Percentiles rank a stretch among this genome's conserved stretches.
These are phyloP conservation scores for Fomitopsis palustris DNA, from an alignment of 1,284 basidiomycete species.

Conservation along the genomic window DNA sequence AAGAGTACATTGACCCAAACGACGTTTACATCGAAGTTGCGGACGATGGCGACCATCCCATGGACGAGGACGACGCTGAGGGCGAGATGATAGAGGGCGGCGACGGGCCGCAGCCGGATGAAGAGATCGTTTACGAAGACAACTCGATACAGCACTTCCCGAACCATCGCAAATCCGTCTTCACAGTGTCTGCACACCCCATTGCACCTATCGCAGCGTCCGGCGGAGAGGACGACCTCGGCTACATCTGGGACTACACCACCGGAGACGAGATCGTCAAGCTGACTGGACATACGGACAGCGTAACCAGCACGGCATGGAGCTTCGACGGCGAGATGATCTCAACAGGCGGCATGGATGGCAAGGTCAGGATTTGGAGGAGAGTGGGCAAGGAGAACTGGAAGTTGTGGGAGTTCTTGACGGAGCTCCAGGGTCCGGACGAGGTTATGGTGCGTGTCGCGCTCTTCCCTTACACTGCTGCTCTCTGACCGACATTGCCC, in stretches of 20 bases:
- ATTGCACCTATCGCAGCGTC: conserved; percentile 83
- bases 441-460: conserved; percentile 82
- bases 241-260: conserved; percentile 91
- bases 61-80: conserved; percentile 73
- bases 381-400: conserved; percentile 73
- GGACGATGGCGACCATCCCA: conserved; percentile 68
- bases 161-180: conserved; percentile 74
- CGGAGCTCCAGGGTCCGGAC: conserved; percentile 89
- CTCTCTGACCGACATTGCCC: background rate
- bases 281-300: conserved; percentile 91
- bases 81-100: conserved; percentile 29
- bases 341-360: conserved; percentile 97
- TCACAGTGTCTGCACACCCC: conserved; percentile 84
- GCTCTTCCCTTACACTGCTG: background rate
- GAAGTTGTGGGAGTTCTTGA: conserved; percentile 88
- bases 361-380: conserved; percentile 88
- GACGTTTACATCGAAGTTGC: conserved; percentile 62
- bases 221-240: conserved; percentile 94
- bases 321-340: conserved; percentile 88
- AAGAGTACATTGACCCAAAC: conserved; percentile 57
- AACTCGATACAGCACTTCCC: conserved; percentile 69
- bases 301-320: conserved; percentile 81
- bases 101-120: conserved; percentile 29
- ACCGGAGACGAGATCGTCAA: conserved; percentile 80
- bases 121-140: conserved; percentile 46